Conservation (phyloP, 2,329 filamentous ascomycete species). For the Didymella keratinophila region DNA sequence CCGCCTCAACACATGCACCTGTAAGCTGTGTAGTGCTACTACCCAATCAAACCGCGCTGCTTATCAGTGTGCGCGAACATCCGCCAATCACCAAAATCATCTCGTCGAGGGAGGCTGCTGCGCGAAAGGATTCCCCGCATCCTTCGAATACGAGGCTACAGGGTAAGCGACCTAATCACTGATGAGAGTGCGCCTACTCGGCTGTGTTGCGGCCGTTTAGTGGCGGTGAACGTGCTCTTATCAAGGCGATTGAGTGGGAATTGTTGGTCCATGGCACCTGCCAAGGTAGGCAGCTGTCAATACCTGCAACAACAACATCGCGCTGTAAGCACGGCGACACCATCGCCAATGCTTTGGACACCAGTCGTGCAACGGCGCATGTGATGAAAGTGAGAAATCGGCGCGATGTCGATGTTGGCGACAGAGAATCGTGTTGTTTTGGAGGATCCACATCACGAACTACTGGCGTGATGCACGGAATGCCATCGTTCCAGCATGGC, state of each 20-base stretch:
- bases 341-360: neutral
- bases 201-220: slow-evolving; percentile 17
- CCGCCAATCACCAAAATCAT: slow-evolving; percentile 16
- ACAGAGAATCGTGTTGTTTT: slow-evolving; percentile 13
- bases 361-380: neutral
- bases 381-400: neutral
- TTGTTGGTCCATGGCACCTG: slow-evolving; percentile 14
- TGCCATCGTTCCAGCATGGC: slow-evolving; percentile 18
- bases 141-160: neutral
- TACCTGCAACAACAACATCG: slow-evolving; percentile 4
- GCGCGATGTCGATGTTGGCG: neutral
- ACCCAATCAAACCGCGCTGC: slow-evolving; percentile 10
- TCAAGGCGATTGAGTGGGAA: slow-evolving; percentile 11
- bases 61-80: slow-evolving; percentile 18
- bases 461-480: slow-evolving; percentile 17
- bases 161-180: neutral
- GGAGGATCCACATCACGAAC: slow-evolving; percentile 15
- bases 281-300: slow-evolving; percentile 17
- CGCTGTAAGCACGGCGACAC: slow-evolving; percentile 10
- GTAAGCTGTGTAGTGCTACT: slow-evolving; percentile 4
- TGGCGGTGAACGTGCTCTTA: slow-evolving; percentile 23
- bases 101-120: slow-evolving; percentile 9
- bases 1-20: slow-evolving; percentile 22
- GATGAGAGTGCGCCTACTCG: slow-evolving; percentile 1
- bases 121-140: slow-evolving; percentile 16